Evolutionary conservation across 805 yeast genomes (phyloP), one percentile per base, ranked within the genome.

Genomic region (Sungouiella thailandica): DNA sequence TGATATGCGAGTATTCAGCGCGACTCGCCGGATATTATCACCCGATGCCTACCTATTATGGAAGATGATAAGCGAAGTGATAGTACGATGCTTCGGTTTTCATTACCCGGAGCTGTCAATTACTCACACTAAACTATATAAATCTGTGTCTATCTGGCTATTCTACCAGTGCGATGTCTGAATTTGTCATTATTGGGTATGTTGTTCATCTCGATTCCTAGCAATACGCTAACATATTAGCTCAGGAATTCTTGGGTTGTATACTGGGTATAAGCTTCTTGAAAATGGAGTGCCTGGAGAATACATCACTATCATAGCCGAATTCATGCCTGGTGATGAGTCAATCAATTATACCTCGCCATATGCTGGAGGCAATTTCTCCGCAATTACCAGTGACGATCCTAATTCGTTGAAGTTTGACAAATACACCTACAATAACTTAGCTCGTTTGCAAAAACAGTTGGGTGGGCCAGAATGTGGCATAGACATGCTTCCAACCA

Each of bases 271-370:
- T 42, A 78, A 83, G 29, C 60, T 89, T 11, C 41, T 76, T 22
- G 65, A 68, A 17, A 57, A 64, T 10, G 63, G 65, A 2, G 58
- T 68, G 7, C 36, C 51, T 0, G 65, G 72, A 1, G 35, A 51
- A 1, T 57, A 71, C 5, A 71, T 85, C 40, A 65, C 74, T 4
- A 70, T 84, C 2, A 46, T 80, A 13, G 90, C 85, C 6, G 74
- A 81, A 49, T 73, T 70, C 46, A 55, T 80, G 24, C 94, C 95
- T 3, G 95, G 94, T 4, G 95, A 85, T 49, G 81, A 76, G 43
- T 77, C 87, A 4, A 74, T 74, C 37, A 65, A 74, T 31, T 85
- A 80, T 55, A 78, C 95, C 1, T 81, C 89, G 0, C 95, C 95
- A 0, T 81, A 82, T 74, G 95, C 95, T 0, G 71, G 69, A 5